Base-by-base conservation (phyloP, 2,329 filamentous ascomycete species). In the Didymosphaeria variabile region DNA sequence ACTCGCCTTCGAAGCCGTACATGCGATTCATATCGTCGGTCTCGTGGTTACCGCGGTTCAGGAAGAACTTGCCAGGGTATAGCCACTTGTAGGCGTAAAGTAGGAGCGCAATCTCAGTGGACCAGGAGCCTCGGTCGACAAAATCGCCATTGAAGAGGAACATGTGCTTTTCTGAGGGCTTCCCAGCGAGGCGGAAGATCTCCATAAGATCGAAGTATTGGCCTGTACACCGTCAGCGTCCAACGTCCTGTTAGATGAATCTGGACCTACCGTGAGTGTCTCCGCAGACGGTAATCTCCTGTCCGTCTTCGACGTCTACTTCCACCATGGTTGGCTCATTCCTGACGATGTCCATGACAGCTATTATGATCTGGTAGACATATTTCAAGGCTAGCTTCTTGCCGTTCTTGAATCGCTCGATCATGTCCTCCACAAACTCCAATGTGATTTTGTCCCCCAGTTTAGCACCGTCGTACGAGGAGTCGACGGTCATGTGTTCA, bases 71-170 rank as follows among this genome's bases (percentile, higher is more conserved):
- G 46, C 88, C 87, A 8, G 95, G 95, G 57, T 91, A 89, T 72
- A 98, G 80, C 94, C 93, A 97, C 83, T 99, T 99, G 86, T 97
- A 97, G 47, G 94, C 91, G 79, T 97, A 99, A 21, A 99, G 85
- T 12, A 97, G 84, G 50, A 99, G 85, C 12, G 93, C 94, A 69
- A 99, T 96, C 78, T 99, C 95, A n/a, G 90, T 93, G 7, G 94
- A 98, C 95, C 95, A 99, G 40, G 93, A 97, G 31, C 95, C 95
- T 77, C 95, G 88, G 78, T 99, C 95, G 57, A 99, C 95, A 75
- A 99, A 99, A 81, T 99, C 95, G 67, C 95, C 95, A 78, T 99
- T 99, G 86, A 99, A 99, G 13, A 99, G 86, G 77, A 98, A 99
- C 78, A 90, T 91, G 77, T 98, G 93, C 76, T 91, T 92, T 64